Evolutionary conservation across 2,329 filamentous ascomycete genomes (phyloP), one percentile per base, ranked within the genome.

Genomic region (Talaromyces marneffei): DNA sequence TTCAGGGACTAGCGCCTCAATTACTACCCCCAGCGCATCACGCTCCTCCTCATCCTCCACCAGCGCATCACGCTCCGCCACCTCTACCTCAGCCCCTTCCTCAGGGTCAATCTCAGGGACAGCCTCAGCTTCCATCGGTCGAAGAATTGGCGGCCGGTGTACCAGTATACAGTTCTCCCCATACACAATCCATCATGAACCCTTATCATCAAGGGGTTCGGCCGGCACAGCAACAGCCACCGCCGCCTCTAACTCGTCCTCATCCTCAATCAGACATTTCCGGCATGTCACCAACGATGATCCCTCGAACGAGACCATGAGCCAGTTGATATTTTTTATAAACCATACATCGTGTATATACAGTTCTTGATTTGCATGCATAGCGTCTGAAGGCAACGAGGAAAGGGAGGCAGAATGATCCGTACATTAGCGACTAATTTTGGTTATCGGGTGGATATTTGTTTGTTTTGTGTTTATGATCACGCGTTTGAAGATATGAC

Each of bases 111-210:
- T 71, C 62, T 50, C 53, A 46, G 53, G 56, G 50, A 23, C 57
- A 59, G 16, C 40, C 53, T 10, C 72, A 73, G 53, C 72, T 80
- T 48, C 78, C 78, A 4, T 79, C 77, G 2, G 71, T 80, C 25
- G 75, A 79, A 66, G 78, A 79, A 63, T 67, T 80, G 55, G 79
- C 77, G 4, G 78, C 78, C 39, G 78, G 78, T 9, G 75, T 79
- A 37, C 77, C 78, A 48, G 78, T 77, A 42, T 79, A 77, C 62
- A 73, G 76, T 31, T 69, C 76, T 35, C 73, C 73, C 25, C 72
- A 73, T 42, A 68, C 69, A 57, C 68, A 68, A 40, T 69, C 72
- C 60, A 70, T 75, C 40, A 57, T 61, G 66, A 73, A 77, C 60
- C 68, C 66, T 52, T 74, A 77, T 67, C 69, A 55, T 40, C 52